Evolutionary conservation across 2,329 filamentous ascomycete species (phyloP), one percentile per base, ranked within the genome.

Genomic region (Stachybotrys chlorohalonatus): DNA sequence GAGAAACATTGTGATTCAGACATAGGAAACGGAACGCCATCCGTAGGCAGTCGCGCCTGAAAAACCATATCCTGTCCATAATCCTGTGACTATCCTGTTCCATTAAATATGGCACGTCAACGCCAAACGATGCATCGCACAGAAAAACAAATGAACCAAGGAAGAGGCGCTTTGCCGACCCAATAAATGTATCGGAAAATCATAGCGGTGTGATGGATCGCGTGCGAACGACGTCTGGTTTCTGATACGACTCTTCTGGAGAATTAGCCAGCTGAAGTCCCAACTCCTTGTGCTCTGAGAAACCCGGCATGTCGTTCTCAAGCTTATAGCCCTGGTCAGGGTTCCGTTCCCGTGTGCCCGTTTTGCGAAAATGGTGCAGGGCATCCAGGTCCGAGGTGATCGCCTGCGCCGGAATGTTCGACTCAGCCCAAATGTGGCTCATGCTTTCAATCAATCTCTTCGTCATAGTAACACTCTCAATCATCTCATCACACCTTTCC

Each of bases 361-460:
- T 16, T 7, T 52, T 32, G 16, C 50, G 50, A 8, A 52, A 42
- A 15, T 17, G 31, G 11, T 16, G 24, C 6, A 52, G 50, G n/a
- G 24, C 16, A 2, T 52, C 11, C 36, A 42, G 16, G n/a, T 32
- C 31, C 36, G 17, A 15, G n/a, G 13, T 24, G 17, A 52, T 30
- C 9, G 17, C 7, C 15, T 52, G n/a, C 11, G 17, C 17, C 7
- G 32, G 15, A 32, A 17, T 45, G 15, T 16, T n/a, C 50, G 50
- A 16, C 50, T 79, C 81, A 47, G 79, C 76, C 86, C 86, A 89
- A 59, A 80, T 78, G 4, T 68, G 70, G 3, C 76, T 73, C 42
- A 87, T 72, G 53, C 82, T 75, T 15, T 81, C 77, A 16, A 89
- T 68, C 11, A 80, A 75, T 7, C 75, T 72, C 42, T 82, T 68